These are phyloP conservation scores for Paramecium sexaurelia DNA, from an alignment of 73 alveolate genomes.

Conservation along the genomic window DNA sequence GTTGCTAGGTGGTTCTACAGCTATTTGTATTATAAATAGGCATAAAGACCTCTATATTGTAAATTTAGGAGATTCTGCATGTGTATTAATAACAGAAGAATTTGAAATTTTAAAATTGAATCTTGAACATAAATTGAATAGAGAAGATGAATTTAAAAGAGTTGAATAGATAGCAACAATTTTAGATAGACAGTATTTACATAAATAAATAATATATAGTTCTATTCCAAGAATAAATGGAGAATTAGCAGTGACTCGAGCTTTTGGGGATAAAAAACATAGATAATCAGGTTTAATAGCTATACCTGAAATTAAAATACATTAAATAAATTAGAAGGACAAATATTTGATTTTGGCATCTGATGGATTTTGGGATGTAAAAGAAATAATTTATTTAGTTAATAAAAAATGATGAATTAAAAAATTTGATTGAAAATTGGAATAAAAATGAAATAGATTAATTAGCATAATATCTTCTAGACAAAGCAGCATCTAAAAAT, in stretches of 20 bases:
- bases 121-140: slow-evolving; percentile 42
- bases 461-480: slow-evolving; percentile 32
- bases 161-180: slow-evolving; percentile 28
- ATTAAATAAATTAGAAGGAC: background rate
- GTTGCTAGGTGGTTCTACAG: slow-evolving; percentile 48
- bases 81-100: slow-evolving; percentile 9
- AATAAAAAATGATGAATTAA: background rate
- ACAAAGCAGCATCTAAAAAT: slow-evolving; percentile 39
- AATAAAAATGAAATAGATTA: background rate
- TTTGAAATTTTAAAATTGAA: background rate
- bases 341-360: slow-evolving; percentile 7
- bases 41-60: background rate
- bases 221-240: slow-evolving; percentile 45
- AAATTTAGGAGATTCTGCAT: slow-evolving; percentile 38
- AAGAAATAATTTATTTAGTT: background rate
- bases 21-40: background rate
- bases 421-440: background rate
- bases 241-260: slow-evolving; percentile 44
- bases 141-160: slow-evolving; percentile 50
- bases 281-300: slow-evolving; percentile 38
- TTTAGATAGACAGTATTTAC: slow-evolving; percentile 30
- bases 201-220: background rate
- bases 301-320: slow-evolving; percentile 7
- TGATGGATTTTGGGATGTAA: slow-evolving; percentile 62
- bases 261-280: slow-evolving; percentile 53